phyloP scores from a whole-genome alignment of 2,329 filamentous ascomycete genomes.

The Lachnellula arida region DNA sequence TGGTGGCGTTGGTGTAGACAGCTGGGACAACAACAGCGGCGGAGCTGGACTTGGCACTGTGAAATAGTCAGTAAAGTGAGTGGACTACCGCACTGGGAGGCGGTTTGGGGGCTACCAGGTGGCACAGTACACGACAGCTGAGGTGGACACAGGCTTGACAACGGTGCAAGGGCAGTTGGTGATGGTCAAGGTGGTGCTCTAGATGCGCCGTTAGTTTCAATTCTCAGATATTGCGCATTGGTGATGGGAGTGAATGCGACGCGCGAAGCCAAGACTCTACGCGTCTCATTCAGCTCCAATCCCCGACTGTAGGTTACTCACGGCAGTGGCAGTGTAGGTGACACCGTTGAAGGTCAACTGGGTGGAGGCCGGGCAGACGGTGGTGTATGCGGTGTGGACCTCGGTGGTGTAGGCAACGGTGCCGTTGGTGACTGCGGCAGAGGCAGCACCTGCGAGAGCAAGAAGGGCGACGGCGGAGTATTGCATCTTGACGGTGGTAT shows the following conservation, averaged over 20 bases:
- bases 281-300: neutral
- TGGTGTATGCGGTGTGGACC: slow-evolving; percentile 44
- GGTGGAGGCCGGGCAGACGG: slow-evolving; percentile 49
- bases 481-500: slow-evolving; percentile 36
- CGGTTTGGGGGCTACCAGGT: slow-evolving; percentile 43
- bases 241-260: neutral
- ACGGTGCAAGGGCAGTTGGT: slow-evolving; percentile 30
- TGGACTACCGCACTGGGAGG: slow-evolving; percentile 15
- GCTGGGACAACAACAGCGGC: slow-evolving; percentile 12
- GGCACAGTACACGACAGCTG: slow-evolving; percentile 39
- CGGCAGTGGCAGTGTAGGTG: slow-evolving; percentile 47
- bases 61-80: slow-evolving; percentile 15
- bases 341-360: slow-evolving; percentile 40
- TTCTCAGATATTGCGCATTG: neutral
- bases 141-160: slow-evolving; percentile 27
- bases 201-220: slow-evolving; percentile 11
- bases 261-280: neutral
- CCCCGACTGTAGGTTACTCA: slow-evolving; percentile 26
- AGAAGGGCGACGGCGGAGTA: slow-evolving; percentile 33
- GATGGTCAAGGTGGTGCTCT: slow-evolving; percentile 29
- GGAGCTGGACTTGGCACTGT: slow-evolving; percentile 17
- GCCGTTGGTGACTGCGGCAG: slow-evolving; percentile 18
- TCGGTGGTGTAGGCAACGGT: slow-evolving; percentile 46
- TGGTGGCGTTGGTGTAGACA: slow-evolving; percentile 20
- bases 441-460: slow-evolving; percentile 30